phyloP scores from a whole-genome alignment of 2,329 filamentous ascomycete genomes.

The Bipolaris zeicola region DNA sequence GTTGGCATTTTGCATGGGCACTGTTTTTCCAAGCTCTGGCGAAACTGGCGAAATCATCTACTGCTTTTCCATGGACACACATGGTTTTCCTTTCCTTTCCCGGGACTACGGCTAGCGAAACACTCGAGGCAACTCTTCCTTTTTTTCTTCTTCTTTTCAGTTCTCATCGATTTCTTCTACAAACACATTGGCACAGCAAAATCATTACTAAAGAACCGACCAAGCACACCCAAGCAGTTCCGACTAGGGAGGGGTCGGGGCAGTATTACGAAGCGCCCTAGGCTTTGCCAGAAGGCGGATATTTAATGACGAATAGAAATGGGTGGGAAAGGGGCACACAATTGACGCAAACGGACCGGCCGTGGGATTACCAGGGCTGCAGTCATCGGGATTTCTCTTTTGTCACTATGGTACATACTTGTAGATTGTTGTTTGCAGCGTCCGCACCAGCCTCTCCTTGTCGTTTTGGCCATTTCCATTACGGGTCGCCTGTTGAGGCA shows the following conservation, averaged over 20 bases:
- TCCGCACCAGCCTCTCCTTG: constrained; percentile 34
- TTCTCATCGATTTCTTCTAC: constrained; percentile 31
- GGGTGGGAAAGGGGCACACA: constrained; percentile 36
- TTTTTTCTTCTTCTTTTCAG: constrained; percentile 1
- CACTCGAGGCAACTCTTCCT: constrained; percentile 16
- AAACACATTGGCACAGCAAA: constrained; percentile 37
- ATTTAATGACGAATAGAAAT: constrained; percentile 49
- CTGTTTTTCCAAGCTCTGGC: constrained; percentile 38
- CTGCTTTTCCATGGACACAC: constrained; percentile 30
- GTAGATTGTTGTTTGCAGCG: constrained; percentile 40
- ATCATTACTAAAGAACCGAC: constrained; percentile 16
- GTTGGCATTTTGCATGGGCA: constrained; percentile 46
- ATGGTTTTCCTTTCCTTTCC: constrained; percentile 23
- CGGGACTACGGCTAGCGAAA: constrained; percentile 28
- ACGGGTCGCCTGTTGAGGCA: constrained; percentile 22
- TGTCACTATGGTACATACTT: constrained; percentile 47
- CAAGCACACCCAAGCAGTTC: constrained; percentile 7
- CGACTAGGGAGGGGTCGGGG: constrained; percentile 10
- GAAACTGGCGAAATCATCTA: constrained; percentile 42
- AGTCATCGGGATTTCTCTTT: constrained; percentile 35
- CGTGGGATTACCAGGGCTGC: constrained; percentile 26
- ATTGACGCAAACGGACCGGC: constrained; percentile 43
- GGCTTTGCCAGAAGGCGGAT: constrained; percentile 29
- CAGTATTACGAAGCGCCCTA: constrained; percentile 31
- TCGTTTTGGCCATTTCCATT: constrained; percentile 19